Percentiles rank a stretch among this genome's conserved stretches.
Evolutionary conservation across 352 stramenopile genomes (phyloP).

Genomic region (Thalassiosira hispida): DNA sequence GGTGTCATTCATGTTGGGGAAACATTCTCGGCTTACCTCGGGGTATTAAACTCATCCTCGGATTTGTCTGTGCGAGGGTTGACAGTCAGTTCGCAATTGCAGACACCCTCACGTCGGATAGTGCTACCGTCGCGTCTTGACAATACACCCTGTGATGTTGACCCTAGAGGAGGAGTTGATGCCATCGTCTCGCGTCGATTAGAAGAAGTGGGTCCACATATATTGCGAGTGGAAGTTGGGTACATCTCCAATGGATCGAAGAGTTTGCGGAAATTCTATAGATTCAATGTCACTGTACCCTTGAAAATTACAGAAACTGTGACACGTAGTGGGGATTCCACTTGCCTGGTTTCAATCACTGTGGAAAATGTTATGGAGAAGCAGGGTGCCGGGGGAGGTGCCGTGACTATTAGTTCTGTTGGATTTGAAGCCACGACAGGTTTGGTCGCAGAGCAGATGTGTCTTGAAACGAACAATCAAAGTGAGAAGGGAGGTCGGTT

Average conservation of each 20-base stretch:
- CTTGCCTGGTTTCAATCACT: slow-evolving; percentile 68
- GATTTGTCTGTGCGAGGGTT: slow-evolving; percentile 59
- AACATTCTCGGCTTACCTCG: slow-evolving; percentile 81
- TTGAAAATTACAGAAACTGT: slow-evolving; percentile 60
- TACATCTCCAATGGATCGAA: slow-evolving; percentile 62
- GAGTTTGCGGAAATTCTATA: slow-evolving; percentile 83
- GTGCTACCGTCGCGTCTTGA: slow-evolving; percentile 68
- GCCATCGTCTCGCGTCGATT: slow-evolving; percentile 74
- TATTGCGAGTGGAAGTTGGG: slow-evolving; percentile 79
- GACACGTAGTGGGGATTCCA: slow-evolving; percentile 58
- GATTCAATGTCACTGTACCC: slow-evolving; percentile 78
- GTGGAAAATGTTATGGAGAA: slow-evolving; percentile 68
- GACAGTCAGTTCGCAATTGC: slow-evolving; percentile 73
- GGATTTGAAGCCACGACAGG: slow-evolving; percentile 62
- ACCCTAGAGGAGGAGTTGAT: slow-evolving; percentile 64
- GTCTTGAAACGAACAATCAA: slow-evolving; percentile 16
- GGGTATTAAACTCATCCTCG: slow-evolving; percentile 66
- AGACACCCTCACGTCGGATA: slow-evolving; percentile 73
- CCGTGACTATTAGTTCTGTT: slow-evolving; percentile 63
- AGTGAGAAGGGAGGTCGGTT: slow-evolving; percentile 1
- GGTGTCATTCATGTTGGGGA: slow-evolving; percentile 73
- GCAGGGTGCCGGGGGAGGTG: slow-evolving; percentile 17
- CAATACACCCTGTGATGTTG: slow-evolving; percentile 38
- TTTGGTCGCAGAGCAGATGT: slow-evolving; percentile 61
- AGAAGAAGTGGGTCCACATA: slow-evolving; percentile 80